phyloP scores from a whole-genome alignment of 768 basidiomycete genomes.

The Tulasnella sp. region DNA sequence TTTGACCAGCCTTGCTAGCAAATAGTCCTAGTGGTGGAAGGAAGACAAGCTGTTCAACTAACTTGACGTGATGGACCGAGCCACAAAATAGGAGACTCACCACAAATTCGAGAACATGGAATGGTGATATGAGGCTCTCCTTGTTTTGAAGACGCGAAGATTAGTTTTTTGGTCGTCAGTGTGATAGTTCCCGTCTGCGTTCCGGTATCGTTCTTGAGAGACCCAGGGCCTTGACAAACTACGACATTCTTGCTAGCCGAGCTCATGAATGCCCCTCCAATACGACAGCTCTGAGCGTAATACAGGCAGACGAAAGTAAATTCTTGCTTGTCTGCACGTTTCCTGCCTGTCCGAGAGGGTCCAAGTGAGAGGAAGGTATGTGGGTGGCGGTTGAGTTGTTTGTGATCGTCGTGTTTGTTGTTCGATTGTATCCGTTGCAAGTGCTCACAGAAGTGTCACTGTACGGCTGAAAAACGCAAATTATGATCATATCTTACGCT shows the following conservation, averaged over 20 bases:
- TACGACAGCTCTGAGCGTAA: background rate
- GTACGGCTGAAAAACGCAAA: too few relatives aligned
- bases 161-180: slow-evolving; percentile 7
- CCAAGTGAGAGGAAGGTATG: background rate
- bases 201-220: slow-evolving; percentile 9
- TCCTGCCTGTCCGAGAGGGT: background rate
- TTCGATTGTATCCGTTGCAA: background rate
- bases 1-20: slow-evolving; percentile 1
- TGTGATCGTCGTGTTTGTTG: background rate
- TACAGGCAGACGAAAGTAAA: background rate
- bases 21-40: background rate
- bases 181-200: background rate
- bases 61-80: background rate
- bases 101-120: background rate
- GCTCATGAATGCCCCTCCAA: background rate
- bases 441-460: too few relatives aligned
- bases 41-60: background rate
- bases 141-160: slow-evolving; percentile 2
- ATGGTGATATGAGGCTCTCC: slow-evolving; percentile 6
- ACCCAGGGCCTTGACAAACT: slow-evolving; percentile 8
- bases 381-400: background rate
- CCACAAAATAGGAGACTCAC: background rate
- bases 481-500: too few relatives aligned
- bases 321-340: background rate
- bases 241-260: slow-evolving; percentile 5